Evolutionary conservation across 352 stramenopile genomes (phyloP).

Genomic region (Globisporangium parvum): DNA sequence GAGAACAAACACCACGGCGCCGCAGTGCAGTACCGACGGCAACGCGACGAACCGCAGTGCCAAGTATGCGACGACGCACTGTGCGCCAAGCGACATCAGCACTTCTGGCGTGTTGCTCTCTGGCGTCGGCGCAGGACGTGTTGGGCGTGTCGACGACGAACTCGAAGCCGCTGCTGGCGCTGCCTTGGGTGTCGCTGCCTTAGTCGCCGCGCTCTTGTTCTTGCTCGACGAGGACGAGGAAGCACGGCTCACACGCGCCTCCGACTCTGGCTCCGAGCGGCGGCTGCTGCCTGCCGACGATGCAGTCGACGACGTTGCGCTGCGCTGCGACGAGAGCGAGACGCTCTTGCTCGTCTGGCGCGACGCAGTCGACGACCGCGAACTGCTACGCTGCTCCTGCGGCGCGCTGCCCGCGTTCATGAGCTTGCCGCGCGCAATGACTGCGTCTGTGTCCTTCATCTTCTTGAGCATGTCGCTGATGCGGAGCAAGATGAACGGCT

Average conservation of each 20-base stretch:
- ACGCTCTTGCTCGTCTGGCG: slow-evolving; percentile 5
- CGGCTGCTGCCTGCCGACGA: neutral
- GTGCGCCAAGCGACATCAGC: slow-evolving; percentile 35
- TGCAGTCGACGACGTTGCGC: neutral
- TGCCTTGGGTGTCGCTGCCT: neutral
- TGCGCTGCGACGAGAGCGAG: slow-evolving; percentile 3
- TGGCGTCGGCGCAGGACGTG: neutral
- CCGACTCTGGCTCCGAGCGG: slow-evolving; percentile 6
- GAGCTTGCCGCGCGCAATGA: slow-evolving; percentile 32
- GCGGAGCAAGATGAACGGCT: slow-evolving; percentile 56
- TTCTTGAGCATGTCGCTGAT: slow-evolving; percentile 54
- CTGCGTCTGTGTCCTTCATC: slow-evolving; percentile 25
- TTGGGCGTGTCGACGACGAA: neutral
- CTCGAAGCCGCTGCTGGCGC: no score
- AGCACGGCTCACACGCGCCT: neutral
- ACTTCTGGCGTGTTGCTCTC: slow-evolving; percentile 24
- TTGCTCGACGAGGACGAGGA: neutral
- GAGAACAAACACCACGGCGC: slow-evolving; percentile 32
- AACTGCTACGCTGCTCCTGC: neutral
- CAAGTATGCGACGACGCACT: slow-evolving; percentile 46
- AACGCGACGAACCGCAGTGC: slow-evolving; percentile 40
- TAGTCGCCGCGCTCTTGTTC: neutral
- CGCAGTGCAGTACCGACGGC: slow-evolving; percentile 36
- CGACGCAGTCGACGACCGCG: neutral
- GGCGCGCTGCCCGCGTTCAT: slow-evolving; percentile 24